Evolutionary conservation across 257 asterid genomes (phyloP).

Genomic region (Hygrophila difformis): DNA sequence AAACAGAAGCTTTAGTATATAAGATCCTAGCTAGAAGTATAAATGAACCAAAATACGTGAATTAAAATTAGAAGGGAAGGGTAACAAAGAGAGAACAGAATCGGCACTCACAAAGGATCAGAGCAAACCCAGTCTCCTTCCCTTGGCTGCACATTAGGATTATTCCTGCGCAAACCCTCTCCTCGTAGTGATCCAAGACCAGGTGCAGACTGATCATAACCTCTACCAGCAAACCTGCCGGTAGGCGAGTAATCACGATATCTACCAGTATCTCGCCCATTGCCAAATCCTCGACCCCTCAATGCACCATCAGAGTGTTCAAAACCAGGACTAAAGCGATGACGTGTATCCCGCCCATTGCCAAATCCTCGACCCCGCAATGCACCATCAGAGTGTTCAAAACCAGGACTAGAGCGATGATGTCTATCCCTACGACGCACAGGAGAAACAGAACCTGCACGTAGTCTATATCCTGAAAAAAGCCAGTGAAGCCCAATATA

Average conservation of each 20-base stretch:
- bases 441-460: slow-evolving; percentile 80
- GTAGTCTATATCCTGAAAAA: slow-evolving; percentile 87
- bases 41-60: neutral
- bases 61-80: slow-evolving; percentile 6
- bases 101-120: slow-evolving; percentile 60
- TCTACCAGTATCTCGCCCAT: slow-evolving; percentile 56
- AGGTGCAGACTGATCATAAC: slow-evolving; percentile 46
- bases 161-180: slow-evolving; percentile 55
- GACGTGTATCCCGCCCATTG: slow-evolving; percentile 56
- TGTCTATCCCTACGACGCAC: slow-evolving; percentile 56
- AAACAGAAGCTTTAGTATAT: neutral
- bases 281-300: slow-evolving; percentile 51
- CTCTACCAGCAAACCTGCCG: slow-evolving; percentile 54
- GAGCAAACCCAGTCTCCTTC: slow-evolving; percentile 95
- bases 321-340: slow-evolving; percentile 60
- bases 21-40: slow-evolving; percentile 10
- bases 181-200: slow-evolving; percentile 49
- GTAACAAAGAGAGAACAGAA: slow-evolving; percentile 7
- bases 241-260: slow-evolving; percentile 63
- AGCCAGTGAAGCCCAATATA: slow-evolving; percentile 58
- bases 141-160: slow-evolving; percentile 84
- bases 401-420: slow-evolving; percentile 58
- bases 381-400: slow-evolving; percentile 54
- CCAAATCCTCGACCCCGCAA: slow-evolving; percentile 48
- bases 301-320: slow-evolving; percentile 52